Conservation (phyloP, 345 rosid species). For the Adansonia digitata region DNA sequence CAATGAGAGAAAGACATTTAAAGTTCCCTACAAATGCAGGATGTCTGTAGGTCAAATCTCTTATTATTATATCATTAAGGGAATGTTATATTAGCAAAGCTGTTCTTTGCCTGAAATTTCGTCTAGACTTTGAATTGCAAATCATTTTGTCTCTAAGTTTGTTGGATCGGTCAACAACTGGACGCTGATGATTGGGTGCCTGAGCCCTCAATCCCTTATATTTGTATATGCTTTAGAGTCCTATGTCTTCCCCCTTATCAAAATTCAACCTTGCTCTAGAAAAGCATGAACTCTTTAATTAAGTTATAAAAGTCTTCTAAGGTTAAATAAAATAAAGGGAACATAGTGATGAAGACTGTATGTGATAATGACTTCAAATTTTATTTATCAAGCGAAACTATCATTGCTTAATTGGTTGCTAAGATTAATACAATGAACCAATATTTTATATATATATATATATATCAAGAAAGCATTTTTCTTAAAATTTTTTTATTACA, state of each 20-base stretch:
- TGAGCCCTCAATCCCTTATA: neutral
- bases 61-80: too few relatives aligned
- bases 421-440: conserved; percentile 18
- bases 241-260: neutral
- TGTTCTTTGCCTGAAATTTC: neutral
- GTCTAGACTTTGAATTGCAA: neutral
- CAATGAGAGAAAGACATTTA: neutral
- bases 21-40: neutral
- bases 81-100: neutral
- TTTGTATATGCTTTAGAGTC: neutral
- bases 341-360: conserved; percentile 11
- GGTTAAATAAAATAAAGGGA: neutral
- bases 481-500: too few relatives aligned
- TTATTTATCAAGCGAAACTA: conserved; percentile 14
- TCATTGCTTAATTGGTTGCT: conserved; percentile 6
- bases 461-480: too few relatives aligned
- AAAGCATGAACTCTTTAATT: neutral
- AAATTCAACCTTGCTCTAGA: neutral
- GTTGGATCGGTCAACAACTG: neutral
- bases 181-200: neutral
- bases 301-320: neutral
- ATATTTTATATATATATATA: too few relatives aligned
- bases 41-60: too few relatives aligned
- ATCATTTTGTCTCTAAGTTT: too few relatives aligned
- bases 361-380: conserved; percentile 10